Evolutionary conservation across 768 basidiomycete genomes (phyloP), one percentile per base, ranked within the genome.

Genomic region (Pleurotus ostreatus): DNA sequence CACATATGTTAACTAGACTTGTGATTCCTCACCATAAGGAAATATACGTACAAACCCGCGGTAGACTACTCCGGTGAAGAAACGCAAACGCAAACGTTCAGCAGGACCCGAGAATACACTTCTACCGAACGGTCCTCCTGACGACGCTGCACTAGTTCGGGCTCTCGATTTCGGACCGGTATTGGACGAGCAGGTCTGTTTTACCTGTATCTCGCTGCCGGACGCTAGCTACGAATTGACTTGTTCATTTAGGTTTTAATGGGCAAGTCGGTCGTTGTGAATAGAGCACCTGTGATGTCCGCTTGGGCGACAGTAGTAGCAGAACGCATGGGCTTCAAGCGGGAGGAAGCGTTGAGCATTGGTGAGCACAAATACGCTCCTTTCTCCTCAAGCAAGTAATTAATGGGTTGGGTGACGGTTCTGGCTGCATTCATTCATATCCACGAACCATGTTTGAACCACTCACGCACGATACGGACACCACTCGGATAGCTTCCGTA

Each of bases 251-350:
- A 93, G 90, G 67, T 76, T 6, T 75, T 97, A 43, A 74, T 68
- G 59, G 70, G 68, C 16, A 87, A 92, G 61, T 77, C 74, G 6
- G 77, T 83, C 16, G 78, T 92, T 16, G 79, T 92, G 45, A 98
- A 98, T 69, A 85, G 96, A 20, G 95, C 96, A 1, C 96, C 96
- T 0, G 78, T 98, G 45, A 91, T 98, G 90, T 94, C 87, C 55
- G 93, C 89, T 1, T 98, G 96, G 96, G 85, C 92, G 2, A 89
- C 80, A 51, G 71, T 92, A 34, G 91, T 98, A 23, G 89, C 92
- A 3, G 91, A 93, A 62, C 78, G 85, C 39, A 76, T 97, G 59
- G 91, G 94, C 2, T 98, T 98, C 68, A 80, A 84, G 49, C 77
- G 88, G 57, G 86, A 92, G 63, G 96, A 98, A 71, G 92, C 96